Evolutionary conservation across 2,329 filamentous ascomycete genomes (phyloP).

Genomic region (Claviceps maximensis): DNA sequence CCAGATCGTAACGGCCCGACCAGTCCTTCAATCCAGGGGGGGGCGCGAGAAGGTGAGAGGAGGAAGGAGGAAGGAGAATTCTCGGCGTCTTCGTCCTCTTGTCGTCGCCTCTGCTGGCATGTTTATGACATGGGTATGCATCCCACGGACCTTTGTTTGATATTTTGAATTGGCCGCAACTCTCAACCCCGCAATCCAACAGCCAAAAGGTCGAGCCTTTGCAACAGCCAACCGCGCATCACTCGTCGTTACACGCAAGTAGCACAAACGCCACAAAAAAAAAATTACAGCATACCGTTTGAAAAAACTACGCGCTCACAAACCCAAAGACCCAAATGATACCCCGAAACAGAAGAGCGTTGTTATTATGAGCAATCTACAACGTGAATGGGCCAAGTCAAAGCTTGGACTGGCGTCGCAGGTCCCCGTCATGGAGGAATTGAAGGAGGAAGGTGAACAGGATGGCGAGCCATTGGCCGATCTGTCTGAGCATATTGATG

Average conservation of each 20-base stretch:
- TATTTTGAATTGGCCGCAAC: background rate
- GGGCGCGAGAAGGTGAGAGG: background rate
- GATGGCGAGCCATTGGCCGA: conserved; percentile 29
- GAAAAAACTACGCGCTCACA: background rate
- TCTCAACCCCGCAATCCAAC: background rate
- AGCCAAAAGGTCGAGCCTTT: too few species aligned
- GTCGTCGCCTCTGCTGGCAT: background rate
- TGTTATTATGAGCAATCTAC: conserved; percentile 61
- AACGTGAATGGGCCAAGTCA: conserved; percentile 64
- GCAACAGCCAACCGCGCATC: too few species aligned
- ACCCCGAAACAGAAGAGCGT: background rate
- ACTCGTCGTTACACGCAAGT: background rate
- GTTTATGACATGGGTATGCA: background rate
- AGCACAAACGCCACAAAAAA: background rate
- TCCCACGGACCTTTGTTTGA: background rate
- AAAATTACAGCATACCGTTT: background rate
- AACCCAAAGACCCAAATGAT: background rate
- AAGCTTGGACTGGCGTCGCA: conserved; percentile 49
- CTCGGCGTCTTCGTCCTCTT: background rate
- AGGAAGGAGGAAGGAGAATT: background rate
- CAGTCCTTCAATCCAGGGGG: background rate
- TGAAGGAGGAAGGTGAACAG: conserved; percentile 33
- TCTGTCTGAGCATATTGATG: conserved; percentile 31
- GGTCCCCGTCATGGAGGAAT: conserved; percentile 30
- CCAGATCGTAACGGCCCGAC: background rate